These are phyloP conservation scores for Penicillium frequentans DNA, from an alignment of 2,329 filamentous ascomycete genomes.

Conservation along the genomic window DNA sequence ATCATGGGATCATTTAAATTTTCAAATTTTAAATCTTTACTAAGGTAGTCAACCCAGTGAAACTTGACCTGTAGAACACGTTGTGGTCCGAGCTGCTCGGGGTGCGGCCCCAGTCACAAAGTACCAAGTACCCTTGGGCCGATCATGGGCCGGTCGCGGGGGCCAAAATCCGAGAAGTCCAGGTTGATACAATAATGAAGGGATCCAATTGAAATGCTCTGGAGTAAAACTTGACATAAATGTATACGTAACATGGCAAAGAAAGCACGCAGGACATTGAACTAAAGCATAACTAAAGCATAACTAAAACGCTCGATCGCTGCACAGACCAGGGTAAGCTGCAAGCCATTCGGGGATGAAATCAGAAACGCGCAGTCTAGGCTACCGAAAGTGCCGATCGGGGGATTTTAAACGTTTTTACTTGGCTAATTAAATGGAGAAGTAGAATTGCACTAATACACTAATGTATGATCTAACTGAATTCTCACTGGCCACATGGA, in stretches of 20 bases:
- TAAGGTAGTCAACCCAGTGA: neutral
- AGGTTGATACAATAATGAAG: neutral
- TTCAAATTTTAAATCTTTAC: neutral
- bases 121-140: neutral
- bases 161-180: neutral
- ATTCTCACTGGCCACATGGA: neutral
- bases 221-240: neutral
- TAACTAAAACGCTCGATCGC: neutral
- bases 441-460: neutral
- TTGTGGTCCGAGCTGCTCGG: neutral
- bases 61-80: neutral
- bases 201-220: neutral
- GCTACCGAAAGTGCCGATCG: neutral
- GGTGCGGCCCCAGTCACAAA: neutral
- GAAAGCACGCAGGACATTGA: neutral
- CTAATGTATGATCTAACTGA: neutral
- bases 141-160: neutral
- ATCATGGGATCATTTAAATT: too few species aligned
- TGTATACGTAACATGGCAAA: neutral
- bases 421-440: neutral
- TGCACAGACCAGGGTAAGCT: constrained; percentile 1
- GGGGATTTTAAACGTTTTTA: neutral
- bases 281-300: neutral
- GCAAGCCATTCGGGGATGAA: neutral
- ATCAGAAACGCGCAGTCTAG: neutral